A percentile compares a stretch with the other conserved stretches of the same genome.
Evolutionary conservation across 331 rosid genomes (phyloP).

Genomic region (Malus hybrid): DNA sequence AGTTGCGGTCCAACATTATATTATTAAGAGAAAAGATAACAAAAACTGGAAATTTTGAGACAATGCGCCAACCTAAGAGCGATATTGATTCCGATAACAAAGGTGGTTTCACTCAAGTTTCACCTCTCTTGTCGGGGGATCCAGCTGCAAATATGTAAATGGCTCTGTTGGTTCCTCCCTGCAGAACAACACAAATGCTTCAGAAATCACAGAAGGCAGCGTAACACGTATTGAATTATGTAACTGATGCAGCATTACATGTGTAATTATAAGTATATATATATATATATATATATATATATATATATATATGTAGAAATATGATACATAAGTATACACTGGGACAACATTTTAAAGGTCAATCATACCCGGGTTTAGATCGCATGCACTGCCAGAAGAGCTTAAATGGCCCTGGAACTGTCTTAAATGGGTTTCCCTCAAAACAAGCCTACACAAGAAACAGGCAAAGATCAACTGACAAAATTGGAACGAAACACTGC

Average conservation of each 20-base stretch:
- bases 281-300: background rate
- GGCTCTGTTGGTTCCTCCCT: constrained; percentile 92
- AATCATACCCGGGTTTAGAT: constrained; percentile 80
- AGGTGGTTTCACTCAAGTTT: constrained; percentile 40
- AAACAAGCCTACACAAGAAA: constrained; percentile 60
- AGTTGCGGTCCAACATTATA: background rate
- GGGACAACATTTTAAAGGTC: background rate
- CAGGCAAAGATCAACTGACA: background rate
- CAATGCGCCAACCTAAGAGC: background rate
- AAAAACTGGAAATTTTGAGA: background rate
- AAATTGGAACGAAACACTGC: background rate
- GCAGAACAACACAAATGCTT: constrained; percentile 21
- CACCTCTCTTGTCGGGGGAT: constrained; percentile 59
- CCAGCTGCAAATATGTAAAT: constrained; percentile 57
- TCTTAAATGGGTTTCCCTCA: constrained; percentile 93
- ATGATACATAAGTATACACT: background rate
- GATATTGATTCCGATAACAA: constrained; percentile 3
- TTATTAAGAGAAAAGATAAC: background rate
- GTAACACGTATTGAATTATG: background rate
- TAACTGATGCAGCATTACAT: background rate
- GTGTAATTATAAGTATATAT: background rate
- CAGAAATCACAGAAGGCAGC: constrained; percentile 1
- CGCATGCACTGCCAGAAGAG: constrained; percentile 93
- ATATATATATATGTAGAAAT: background rate
- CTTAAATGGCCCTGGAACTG: constrained; percentile 93